Conservation (phyloP, 2,329 filamentous ascomycete species). For the Simplicillium sp. region DNA sequence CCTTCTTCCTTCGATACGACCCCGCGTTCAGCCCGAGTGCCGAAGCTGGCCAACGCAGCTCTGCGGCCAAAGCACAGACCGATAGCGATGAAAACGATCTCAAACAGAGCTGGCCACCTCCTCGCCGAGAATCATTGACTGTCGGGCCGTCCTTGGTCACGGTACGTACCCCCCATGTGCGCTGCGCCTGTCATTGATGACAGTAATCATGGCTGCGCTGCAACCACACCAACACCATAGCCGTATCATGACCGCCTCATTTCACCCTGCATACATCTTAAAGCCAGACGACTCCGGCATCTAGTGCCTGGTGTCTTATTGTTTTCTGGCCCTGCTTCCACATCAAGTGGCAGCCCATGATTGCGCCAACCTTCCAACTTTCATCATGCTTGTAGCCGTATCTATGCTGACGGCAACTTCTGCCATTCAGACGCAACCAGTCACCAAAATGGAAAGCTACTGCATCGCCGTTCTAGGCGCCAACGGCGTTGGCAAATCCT, state of each 20-base stretch:
- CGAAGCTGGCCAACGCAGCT: constrained; percentile 12
- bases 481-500: constrained; percentile 57
- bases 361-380: too few species aligned
- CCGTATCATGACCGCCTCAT: too few species aligned
- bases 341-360: too few species aligned
- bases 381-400: too few species aligned
- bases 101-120: constrained; percentile 30
- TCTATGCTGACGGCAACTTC: too few species aligned
- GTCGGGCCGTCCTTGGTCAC: constrained; percentile 24
- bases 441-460: constrained; percentile 44
- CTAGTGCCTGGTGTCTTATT: too few species aligned
- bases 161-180: constrained; percentile 19
- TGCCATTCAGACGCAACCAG: constrained; percentile 15
- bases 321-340: too few species aligned
- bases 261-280: too few species aligned
- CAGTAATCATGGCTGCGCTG: background rate
- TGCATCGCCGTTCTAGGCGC: constrained; percentile 60
- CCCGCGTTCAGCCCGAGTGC: constrained; percentile 18
- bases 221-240: background rate
- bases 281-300: too few species aligned
- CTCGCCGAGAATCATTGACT: constrained; percentile 39
- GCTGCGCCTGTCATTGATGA: background rate
- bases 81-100: constrained; percentile 29
- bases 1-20: constrained; percentile 40
- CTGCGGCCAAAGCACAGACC: constrained; percentile 1